Evolutionary conservation across 1,284 basidiomycete genomes (phyloP).

Genomic region (Apiotrichum domesticum): DNA sequence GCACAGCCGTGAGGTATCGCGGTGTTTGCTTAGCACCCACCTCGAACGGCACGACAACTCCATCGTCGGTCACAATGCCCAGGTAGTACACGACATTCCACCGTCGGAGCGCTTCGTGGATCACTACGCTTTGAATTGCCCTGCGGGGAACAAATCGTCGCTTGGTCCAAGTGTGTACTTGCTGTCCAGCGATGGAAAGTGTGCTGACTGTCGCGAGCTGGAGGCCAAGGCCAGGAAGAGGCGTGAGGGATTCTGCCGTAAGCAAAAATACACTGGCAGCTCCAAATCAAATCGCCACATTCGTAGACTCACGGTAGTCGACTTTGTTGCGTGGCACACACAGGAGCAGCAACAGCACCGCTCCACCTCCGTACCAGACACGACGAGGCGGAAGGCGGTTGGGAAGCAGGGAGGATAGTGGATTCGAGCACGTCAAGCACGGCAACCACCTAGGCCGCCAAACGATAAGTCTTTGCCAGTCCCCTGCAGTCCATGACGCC

Average conservation of each 20-base stretch:
- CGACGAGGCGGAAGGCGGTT: no score
- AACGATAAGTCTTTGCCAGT: no score
- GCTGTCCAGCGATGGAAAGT: background rate
- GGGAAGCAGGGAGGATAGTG: no score
- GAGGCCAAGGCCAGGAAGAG: constrained; percentile 56
- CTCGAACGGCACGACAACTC: constrained; percentile 29
- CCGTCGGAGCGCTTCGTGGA: constrained; percentile 35
- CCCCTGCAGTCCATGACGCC: no score
- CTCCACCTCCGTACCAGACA: no score
- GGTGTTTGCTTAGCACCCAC: constrained; percentile 19
- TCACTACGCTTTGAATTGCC: constrained; percentile 29
- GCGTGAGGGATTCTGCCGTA: constrained; percentile 31
- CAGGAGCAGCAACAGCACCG: no score
- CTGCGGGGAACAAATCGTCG: constrained; percentile 28
- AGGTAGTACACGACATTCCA: constrained; percentile 38
- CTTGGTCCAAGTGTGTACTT: constrained; percentile 12
- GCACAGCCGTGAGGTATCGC: background rate
- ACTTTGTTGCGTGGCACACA: no score
- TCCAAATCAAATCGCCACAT: no score
- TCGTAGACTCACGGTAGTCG: no score
- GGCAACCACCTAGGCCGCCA: no score
- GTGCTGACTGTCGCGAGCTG: constrained; percentile 53
- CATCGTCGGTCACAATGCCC: constrained; percentile 23
- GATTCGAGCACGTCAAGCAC: no score
- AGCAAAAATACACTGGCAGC: background rate